Evolutionary conservation across 2,329 filamentous ascomycete species (phyloP), one percentile per base, ranked within the genome.

Genomic region (Zasmidium citrigriseum): DNA sequence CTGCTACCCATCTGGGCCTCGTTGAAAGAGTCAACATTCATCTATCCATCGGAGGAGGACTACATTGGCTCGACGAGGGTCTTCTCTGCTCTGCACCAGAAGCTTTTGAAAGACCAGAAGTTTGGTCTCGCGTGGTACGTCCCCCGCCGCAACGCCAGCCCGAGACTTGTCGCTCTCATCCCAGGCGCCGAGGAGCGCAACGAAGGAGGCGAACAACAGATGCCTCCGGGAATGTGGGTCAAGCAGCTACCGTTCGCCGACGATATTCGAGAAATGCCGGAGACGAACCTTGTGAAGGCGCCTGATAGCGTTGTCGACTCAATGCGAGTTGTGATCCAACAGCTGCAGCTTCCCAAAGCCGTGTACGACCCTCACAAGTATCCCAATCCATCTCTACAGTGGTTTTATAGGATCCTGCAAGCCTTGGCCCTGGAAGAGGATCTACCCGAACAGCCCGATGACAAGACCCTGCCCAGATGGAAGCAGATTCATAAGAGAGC

Each of bases 391-490:
- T 84, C 90, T 9, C 80, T 99, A 22, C 95, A 99, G 76, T 99
- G 93, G 93, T 95, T 98, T 77, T 99, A 98, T 79, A 88, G 86
- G 61, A 96, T 99, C 47, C 79, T 99, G 0, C 95, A 99, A 75
- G 89, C 90, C 5, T 82, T 97, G 57, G 95, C 95, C 0, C 81
- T 99, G 0, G 93, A 96, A 34, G 95, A 99, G 72, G 93, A 97
- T 65, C 78, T 96, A 1, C 93, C 93, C 0, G 88, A 89, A 20
- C 76, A 82, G 47, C 80, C 84, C 1, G 83, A 88, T 51, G 95
- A 99, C 70, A 87, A 89, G 64, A 98, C 95, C 0, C 72, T 90
- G 14, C 95, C 95, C 1, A 91, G 89, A 67, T 92, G 88, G 75
- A 88, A 85, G 66, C 91, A 96, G 65, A 98, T 99, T 55, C 86